phyloP scores from a whole-genome alignment of 129 eudicot genomes.

The Artemisia argyi region DNA sequence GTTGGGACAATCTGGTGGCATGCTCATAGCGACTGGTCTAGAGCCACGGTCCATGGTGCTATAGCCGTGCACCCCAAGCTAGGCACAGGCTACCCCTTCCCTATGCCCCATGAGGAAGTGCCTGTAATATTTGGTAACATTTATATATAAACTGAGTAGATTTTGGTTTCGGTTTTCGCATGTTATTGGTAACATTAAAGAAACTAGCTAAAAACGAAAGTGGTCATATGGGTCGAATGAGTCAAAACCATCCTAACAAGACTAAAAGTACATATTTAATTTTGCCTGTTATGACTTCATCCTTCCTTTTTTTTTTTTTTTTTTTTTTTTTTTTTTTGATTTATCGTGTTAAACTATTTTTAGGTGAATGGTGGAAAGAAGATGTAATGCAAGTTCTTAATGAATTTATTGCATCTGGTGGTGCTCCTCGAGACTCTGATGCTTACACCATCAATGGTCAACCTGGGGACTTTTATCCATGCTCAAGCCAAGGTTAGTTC shows the following conservation, averaged over 20 bases:
- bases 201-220: too few species aligned
- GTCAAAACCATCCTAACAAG: too few species aligned
- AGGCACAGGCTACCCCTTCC: conserved; percentile 52
- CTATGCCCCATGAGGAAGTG: conserved; percentile 46
- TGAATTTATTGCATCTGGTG: conserved; percentile 36
- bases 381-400: conserved; percentile 31
- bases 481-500: conserved; percentile 38
- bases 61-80: conserved; percentile 41
- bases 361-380: conserved; percentile 57
- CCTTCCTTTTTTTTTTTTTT: too few species aligned
- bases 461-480: conserved; percentile 46
- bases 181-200: too few species aligned
- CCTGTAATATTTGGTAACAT: conserved; percentile 54
- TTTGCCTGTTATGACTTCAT: too few species aligned
- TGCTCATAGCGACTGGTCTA: conserved; percentile 67
- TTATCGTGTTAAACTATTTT: too few species aligned
- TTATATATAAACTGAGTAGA: background rate
- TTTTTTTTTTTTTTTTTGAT: too few species aligned
- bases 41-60: conserved; percentile 75
- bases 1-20: conserved; percentile 86
- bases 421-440: conserved; percentile 48
- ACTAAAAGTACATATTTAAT: too few species aligned
- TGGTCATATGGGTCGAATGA: too few species aligned
- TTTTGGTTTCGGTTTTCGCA: background rate
- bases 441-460: conserved; percentile 53